These are phyloP conservation scores for Exophiala sp. DNA, from an alignment of 2,329 filamentous ascomycete species.

Conservation along the genomic window DNA sequence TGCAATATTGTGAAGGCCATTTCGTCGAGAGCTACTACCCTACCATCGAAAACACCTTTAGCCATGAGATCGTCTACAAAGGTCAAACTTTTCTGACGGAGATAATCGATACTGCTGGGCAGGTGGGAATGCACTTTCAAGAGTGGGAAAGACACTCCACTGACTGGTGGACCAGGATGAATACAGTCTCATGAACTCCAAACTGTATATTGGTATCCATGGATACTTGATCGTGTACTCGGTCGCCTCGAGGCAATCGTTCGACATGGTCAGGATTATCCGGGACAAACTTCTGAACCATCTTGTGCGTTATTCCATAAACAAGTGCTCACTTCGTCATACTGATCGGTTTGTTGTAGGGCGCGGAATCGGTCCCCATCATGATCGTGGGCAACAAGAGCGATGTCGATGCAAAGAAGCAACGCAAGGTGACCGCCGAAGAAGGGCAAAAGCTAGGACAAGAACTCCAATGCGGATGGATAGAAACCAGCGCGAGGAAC, in stretches of 20 bases:
- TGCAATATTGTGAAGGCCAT: constrained; percentile 94
- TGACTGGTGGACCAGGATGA: constrained; percentile 64
- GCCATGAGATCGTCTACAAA: constrained; percentile 88
- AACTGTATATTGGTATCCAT: constrained; percentile 96
- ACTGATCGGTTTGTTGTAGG: constrained; percentile 50
- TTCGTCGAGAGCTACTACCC: constrained; percentile 99
- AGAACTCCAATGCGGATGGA: constrained; percentile 88
- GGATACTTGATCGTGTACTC: constrained; percentile 98
- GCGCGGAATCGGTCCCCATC: constrained; percentile 86
- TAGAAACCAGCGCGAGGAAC: constrained; percentile 88
- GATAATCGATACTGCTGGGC: constrained; percentile 96
- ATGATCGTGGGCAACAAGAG: constrained; percentile 97
- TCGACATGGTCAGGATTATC: constrained; percentile 96
- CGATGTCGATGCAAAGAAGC: constrained; percentile 77
- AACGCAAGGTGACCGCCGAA: constrained; percentile 82
- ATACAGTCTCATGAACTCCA: constrained; percentile 96
- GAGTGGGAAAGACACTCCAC: background rate
- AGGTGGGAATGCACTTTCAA: constrained; percentile 53
- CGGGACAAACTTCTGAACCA: constrained; percentile 97
- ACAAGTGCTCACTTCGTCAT: background rate
- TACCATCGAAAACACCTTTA: constrained; percentile 98
- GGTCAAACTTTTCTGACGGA: constrained; percentile 92
- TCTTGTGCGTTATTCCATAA: constrained; percentile 55
- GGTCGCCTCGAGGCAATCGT: constrained; percentile 88
- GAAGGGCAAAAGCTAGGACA: constrained; percentile 81